Evolutionary conservation across 2,329 filamentous ascomycete species (phyloP), one percentile per base, ranked within the genome.

Genomic region (Pyrenochaeta sp.): DNA sequence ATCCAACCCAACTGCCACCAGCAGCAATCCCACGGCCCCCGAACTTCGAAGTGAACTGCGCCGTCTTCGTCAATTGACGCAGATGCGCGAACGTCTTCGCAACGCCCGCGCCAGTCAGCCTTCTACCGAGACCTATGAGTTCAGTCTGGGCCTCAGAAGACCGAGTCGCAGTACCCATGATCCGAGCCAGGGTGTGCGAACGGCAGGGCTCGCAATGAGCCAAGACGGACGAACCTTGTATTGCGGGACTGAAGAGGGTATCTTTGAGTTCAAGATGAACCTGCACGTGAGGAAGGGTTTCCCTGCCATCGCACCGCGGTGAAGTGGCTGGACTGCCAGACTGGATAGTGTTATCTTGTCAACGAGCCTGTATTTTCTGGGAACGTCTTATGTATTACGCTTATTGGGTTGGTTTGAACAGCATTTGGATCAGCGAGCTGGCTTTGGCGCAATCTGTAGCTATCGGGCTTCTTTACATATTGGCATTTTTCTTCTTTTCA

Each of bases 221-320:
- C 71, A 76, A 27, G 81, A 84, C 66, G 81, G 81, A 8, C 67
- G 78, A 22, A 81, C 68, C 52, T 66, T 84, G 36, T 83, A 81
- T 68, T 81, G 77, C 36, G 80, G 79, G 5, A 81, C 78, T 34
- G 88, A 91, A 71, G 88, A 91, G 65, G 91, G 91, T 54, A 89
- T 93, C 52, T 91, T 91, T 69, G 90, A 93, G 77, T 87, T 91
- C 67, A 84, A 83, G 34, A 83, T 93, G 63, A 88, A 92, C 71
- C 67, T 88, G 19, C 81, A 85, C 48, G 82, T 80, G 55, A 83
- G 91, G 58, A 90, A 87, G 74, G 74, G 71, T 40, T 79, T 76
- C 59, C 77, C 79, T 5, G 77, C 77, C 34, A 69, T 81, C 37
- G 72, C 74, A 42, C 75, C 75, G 25, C 69, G 76, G 42, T 80